A percentile compares a stretch with the other conserved stretches of the same genome.
These are phyloP conservation scores for Aspergillus ochraceoroseus DNA, from an alignment of 2,329 filamentous ascomycete genomes.

Conservation along the genomic window DNA sequence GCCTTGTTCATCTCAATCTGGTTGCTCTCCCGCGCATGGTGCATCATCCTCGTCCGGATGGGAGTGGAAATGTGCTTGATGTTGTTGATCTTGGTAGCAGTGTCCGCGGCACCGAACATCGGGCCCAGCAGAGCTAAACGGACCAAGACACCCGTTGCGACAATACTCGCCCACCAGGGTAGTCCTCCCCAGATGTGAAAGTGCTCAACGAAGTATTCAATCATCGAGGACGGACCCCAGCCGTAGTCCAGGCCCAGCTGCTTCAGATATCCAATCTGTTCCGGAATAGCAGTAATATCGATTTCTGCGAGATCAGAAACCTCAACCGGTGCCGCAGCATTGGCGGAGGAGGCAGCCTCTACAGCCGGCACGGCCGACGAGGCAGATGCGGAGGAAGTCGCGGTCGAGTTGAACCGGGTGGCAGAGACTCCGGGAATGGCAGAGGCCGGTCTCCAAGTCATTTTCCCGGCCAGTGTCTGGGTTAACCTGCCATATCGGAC, in stretches of 20 bases:
- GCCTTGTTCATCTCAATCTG: constrained; percentile 45
- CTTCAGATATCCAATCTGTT: constrained; percentile 76
- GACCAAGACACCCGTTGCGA: constrained; percentile 59
- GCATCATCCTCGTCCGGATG: constrained; percentile 53
- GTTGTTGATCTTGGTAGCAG: constrained; percentile 57
- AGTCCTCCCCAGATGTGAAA: constrained; percentile 69
- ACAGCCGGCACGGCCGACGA: constrained; percentile 8
- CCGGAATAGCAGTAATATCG: constrained; percentile 56
- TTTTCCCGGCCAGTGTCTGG: constrained; percentile 20
- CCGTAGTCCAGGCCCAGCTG: constrained; percentile 82
- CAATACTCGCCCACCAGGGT: constrained; percentile 78
- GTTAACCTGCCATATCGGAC: constrained; percentile 21
- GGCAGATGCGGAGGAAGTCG: constrained; percentile 23
- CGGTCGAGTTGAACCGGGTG: constrained; percentile 40
- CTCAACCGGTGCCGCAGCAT: constrained; percentile 13
- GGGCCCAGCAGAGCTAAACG: constrained; percentile 64
- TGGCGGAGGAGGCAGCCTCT: constrained; percentile 12
- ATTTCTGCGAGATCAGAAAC: constrained; percentile 26
- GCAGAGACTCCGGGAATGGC: constrained; percentile 24
- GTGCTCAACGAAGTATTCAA: constrained; percentile 76
- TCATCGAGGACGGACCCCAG: constrained; percentile 67
- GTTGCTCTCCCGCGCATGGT: constrained; percentile 44
- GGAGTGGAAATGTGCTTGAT: constrained; percentile 56
- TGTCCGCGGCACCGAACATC: constrained; percentile 58
- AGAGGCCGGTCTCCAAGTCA: constrained; percentile 24